Evolutionary conservation across 352 stramenopile genomes (phyloP).

Genomic region (Phytophthora podocarpi): DNA sequence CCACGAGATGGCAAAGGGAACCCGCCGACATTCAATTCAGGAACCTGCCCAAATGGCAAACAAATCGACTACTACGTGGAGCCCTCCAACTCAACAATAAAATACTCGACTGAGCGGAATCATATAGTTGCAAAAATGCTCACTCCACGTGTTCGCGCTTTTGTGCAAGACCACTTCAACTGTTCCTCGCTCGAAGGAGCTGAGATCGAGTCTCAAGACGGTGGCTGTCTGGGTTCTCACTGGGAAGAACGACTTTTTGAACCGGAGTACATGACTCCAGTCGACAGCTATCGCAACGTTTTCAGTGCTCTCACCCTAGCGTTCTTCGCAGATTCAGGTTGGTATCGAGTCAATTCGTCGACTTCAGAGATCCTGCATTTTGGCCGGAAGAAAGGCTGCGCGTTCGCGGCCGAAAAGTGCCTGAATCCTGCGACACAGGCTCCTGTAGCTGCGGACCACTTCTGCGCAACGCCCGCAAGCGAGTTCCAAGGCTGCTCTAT

Average conservation of each 20-base stretch:
- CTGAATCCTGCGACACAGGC: conserved; percentile 47
- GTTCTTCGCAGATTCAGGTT: conserved; percentile 80
- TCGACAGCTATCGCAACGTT: conserved; percentile 70
- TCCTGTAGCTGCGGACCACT: conserved; percentile 51
- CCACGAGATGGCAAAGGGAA: conserved; percentile 46
- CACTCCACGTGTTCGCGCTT: conserved; percentile 54
- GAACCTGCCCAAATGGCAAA: conserved; percentile 62
- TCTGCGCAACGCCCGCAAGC: conserved; percentile 41
- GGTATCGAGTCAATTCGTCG: conserved; percentile 66
- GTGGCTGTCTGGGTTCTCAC: conserved; percentile 73
- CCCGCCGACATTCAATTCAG: conserved; percentile 26
- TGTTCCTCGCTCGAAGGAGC: conserved; percentile 58
- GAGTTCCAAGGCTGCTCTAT: conserved; percentile 65
- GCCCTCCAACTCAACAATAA: conserved; percentile 46
- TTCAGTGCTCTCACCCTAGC: conserved; percentile 67
- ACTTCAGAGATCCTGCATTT: conserved; percentile 58
- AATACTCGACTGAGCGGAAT: conserved; percentile 54
- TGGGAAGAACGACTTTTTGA: conserved; percentile 84
- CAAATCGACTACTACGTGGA: conserved; percentile 43
- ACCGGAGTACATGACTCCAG: conserved; percentile 72
- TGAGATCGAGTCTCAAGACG: conserved; percentile 79
- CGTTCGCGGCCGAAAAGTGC: conserved; percentile 63
- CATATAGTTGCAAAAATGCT: conserved; percentile 62
- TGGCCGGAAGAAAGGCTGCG: conserved; percentile 56
- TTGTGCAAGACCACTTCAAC: conserved; percentile 62